These are phyloP conservation scores for Leptographium procerum DNA, from an alignment of 2,329 filamentous ascomycete species.

Conservation along the genomic window DNA sequence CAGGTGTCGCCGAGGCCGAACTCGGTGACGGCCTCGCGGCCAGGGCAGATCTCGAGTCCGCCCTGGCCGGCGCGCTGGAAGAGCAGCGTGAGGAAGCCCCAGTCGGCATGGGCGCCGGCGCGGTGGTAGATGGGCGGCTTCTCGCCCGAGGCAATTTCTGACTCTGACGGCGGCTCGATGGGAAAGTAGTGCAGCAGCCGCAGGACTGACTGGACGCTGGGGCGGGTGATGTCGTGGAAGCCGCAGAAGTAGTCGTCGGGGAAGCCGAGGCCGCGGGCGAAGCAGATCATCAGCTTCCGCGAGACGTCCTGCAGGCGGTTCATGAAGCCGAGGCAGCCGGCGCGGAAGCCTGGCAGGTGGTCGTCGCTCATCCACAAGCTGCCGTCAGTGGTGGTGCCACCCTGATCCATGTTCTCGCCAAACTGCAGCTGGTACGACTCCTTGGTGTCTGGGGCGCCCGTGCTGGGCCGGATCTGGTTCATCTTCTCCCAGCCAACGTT, in stretches of 20 bases:
- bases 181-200: constrained; percentile 14
- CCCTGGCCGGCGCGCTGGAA: constrained; percentile 50
- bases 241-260: constrained; percentile 33
- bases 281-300: constrained; percentile 45
- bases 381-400: constrained; percentile 22
- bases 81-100: constrained; percentile 50
- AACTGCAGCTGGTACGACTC: constrained; percentile 54
- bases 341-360: constrained; percentile 34
- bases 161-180: constrained; percentile 8
- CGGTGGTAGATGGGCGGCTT: constrained; percentile 37
- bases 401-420: constrained; percentile 35
- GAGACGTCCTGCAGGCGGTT: constrained; percentile 37
- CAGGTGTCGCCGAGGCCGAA: constrained; percentile 49
- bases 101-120: constrained; percentile 50
- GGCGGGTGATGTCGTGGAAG: constrained; percentile 36
- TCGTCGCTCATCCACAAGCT: constrained; percentile 35
- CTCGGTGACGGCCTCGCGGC: constrained; percentile 45
- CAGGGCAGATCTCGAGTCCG: constrained; percentile 54
- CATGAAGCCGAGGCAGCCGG: constrained; percentile 39
- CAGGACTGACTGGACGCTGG: constrained; percentile 43
- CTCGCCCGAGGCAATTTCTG: constrained; percentile 24
- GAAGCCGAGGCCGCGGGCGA: constrained; percentile 46
- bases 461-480: constrained; percentile 46
- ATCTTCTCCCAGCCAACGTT: constrained; percentile 53
- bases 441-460: constrained; percentile 45